Percentiles rank a stretch among this genome's conserved stretches.
Conservation (phyloP, 1,284 basidiomycete genomes). For the Apiotrichum veenhuisii region DNA sequence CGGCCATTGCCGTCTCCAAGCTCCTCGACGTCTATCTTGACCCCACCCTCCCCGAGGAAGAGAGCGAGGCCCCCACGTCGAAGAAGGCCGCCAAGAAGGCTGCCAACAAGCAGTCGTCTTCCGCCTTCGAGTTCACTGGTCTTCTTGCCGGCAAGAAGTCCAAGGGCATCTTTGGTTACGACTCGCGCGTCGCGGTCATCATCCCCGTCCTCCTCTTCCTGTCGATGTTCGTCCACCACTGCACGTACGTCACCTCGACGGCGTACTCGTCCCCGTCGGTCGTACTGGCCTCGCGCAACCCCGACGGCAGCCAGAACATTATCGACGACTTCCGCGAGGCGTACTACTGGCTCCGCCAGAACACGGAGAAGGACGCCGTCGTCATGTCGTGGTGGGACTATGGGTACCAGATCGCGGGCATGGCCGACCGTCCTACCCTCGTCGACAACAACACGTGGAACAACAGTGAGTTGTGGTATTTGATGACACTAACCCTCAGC, state of each 20-base stretch:
- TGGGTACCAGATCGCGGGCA: slow-evolving; percentile 98
- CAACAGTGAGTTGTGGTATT: slow-evolving; percentile 54
- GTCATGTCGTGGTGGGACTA: slow-evolving; percentile 99
- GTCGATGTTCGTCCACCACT: slow-evolving; percentile 87
- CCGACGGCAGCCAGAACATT: slow-evolving; percentile 86
- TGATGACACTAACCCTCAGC: slow-evolving; percentile 55
- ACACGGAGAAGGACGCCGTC: slow-evolving; percentile 85
- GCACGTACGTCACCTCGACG: slow-evolving; percentile 91
- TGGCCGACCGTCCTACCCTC: slow-evolving; percentile 78
- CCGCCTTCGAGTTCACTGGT: slow-evolving; percentile 31
- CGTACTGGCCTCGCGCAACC: slow-evolving; percentile 75
- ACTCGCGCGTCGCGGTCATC: slow-evolving; percentile 74
- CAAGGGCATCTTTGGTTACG: slow-evolving; percentile 76
- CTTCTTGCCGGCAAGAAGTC: slow-evolving; percentile 29
- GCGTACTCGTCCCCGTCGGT: slow-evolving; percentile 99
- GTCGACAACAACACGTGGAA: slow-evolving; percentile 99
- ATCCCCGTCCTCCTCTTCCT: slow-evolving; percentile 75
- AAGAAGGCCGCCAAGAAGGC: slow-evolving; percentile 57
- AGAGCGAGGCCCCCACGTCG: slow-evolving; percentile 3
- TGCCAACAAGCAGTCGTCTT: slow-evolving; percentile 31
- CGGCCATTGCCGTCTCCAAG: slow-evolving; percentile 85
- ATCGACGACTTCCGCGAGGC: slow-evolving; percentile 99
- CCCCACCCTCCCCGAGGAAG: slow-evolving; percentile 48
- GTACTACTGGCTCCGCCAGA: slow-evolving; percentile 98
- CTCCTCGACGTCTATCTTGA: slow-evolving; percentile 87